phyloP scores from a whole-genome alignment of 1,139 yeast species.

The Zygosaccharomyces pseudobailii region DNA sequence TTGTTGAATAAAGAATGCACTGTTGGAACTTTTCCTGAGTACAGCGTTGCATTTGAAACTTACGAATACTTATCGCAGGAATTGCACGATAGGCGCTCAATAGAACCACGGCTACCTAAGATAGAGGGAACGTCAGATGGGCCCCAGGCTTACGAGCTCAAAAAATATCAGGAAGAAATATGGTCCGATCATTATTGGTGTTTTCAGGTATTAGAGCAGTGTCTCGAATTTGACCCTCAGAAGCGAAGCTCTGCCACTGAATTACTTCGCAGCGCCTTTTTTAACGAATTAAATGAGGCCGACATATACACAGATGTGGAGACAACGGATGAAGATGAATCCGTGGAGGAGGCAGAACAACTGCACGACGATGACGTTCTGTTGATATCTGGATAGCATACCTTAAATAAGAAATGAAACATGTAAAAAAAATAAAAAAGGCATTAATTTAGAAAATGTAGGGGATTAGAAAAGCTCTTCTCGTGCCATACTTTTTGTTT shows the following conservation, averaged over 20 bases:
- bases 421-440: background rate
- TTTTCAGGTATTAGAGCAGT: slow-evolving; percentile 33
- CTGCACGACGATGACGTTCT: slow-evolving; percentile 23
- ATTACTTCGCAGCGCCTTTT: slow-evolving; percentile 31
- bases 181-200: slow-evolving; percentile 37
- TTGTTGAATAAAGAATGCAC: slow-evolving; percentile 33
- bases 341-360: slow-evolving; percentile 15
- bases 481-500: slow-evolving; percentile 45
- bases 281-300: slow-evolving; percentile 27
- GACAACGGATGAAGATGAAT: slow-evolving; percentile 22
- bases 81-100: slow-evolving; percentile 21
- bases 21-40: slow-evolving; percentile 36
- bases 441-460: slow-evolving; percentile 30
- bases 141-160: slow-evolving; percentile 20
- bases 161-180: slow-evolving; percentile 31
- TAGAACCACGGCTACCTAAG: slow-evolving; percentile 23
- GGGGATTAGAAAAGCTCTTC: slow-evolving; percentile 38
- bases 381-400: slow-evolving; percentile 18
- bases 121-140: slow-evolving; percentile 15
- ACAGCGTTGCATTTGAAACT: slow-evolving; percentile 39
- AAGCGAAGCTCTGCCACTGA: slow-evolving; percentile 34
- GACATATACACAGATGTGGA: slow-evolving; percentile 17
- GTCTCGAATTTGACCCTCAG: slow-evolving; percentile 34
- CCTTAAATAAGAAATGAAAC: slow-evolving; percentile 2
- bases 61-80: slow-evolving; percentile 29